phyloP scores from a whole-genome alignment of 805 yeast species.

The Helenozyma baotianmanensis region DNA sequence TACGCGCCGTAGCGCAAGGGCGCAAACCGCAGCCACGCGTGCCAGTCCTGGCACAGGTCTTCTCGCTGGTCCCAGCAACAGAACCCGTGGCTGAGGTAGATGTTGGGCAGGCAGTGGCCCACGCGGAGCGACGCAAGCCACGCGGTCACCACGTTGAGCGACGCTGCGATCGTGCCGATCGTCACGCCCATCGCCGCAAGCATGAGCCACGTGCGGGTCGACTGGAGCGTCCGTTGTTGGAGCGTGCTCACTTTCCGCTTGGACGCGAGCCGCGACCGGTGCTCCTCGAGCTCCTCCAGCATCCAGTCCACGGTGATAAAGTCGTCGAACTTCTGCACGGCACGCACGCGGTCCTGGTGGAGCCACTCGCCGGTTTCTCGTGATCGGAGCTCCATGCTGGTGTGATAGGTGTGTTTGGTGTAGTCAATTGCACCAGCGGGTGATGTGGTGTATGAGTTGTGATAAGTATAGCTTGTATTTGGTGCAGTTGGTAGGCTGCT shows the following conservation, averaged over 20 bases:
- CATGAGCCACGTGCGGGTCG: slow-evolving; percentile 64
- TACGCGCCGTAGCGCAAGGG: slow-evolving; percentile 53
- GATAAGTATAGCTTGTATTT: too few relatives aligned
- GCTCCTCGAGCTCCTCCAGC: slow-evolving; percentile 52
- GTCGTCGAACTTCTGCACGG: slow-evolving; percentile 50
- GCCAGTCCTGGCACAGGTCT: slow-evolving; percentile 62
- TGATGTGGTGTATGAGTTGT: too few relatives aligned
- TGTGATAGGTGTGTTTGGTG: not conserved
- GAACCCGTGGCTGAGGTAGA: slow-evolving; percentile 67
- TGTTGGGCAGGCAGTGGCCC: slow-evolving; percentile 71
- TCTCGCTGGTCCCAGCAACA: slow-evolving; percentile 73
- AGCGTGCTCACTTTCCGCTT: slow-evolving; percentile 16
- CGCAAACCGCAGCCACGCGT: slow-evolving; percentile 49
- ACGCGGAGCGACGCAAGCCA: slow-evolving; percentile 75
- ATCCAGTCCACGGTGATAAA: slow-evolving; percentile 71
- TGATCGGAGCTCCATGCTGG: slow-evolving; percentile 15
- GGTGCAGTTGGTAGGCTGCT: too few relatives aligned
- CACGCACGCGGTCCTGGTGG: slow-evolving; percentile 30
- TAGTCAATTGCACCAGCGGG: too few relatives aligned
- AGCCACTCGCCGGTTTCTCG: slow-evolving; percentile 35
- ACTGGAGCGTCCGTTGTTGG: slow-evolving; percentile 24
- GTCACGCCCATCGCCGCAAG: slow-evolving; percentile 68
- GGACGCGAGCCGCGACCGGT: slow-evolving; percentile 28
- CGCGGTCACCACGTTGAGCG: slow-evolving; percentile 75
- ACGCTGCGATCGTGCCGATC: slow-evolving; percentile 82